Conservation (phyloP, 108 stramenopile genomes). For the Nitzschia palea region DNA sequence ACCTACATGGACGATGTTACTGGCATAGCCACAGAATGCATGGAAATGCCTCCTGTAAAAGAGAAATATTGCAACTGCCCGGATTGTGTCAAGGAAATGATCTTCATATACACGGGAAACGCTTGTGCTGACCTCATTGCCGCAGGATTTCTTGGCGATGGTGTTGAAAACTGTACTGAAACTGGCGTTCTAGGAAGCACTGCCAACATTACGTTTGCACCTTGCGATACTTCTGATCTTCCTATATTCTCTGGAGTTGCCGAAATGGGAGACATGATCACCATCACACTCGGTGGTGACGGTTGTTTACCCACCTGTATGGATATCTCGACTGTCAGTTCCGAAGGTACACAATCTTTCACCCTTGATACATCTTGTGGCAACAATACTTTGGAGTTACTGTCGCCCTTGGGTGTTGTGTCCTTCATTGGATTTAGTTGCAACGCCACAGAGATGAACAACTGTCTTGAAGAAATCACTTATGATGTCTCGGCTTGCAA, state of each 20-base stretch:
- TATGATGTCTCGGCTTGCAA: conserved; percentile 32
- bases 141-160: no score
- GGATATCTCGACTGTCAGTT: background rate
- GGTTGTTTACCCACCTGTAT: conserved; percentile 16
- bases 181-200: background rate
- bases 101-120: conserved; percentile 25
- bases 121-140: conserved; percentile 7
- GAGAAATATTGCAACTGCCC: conserved; percentile 9
- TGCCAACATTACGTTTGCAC: background rate
- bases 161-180: conserved; percentile 11
- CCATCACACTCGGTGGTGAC: background rate
- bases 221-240: conserved; percentile 4
- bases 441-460: conserved; percentile 14
- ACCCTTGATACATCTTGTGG: conserved; percentile 17
- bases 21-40: conserved; percentile 7
- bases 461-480: conserved; percentile 19
- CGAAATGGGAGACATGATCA: conserved; percentile 3
- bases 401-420: conserved; percentile 14
- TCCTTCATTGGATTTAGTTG: conserved; percentile 29
- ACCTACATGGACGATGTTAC: conserved; percentile 7
- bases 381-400: conserved; percentile 3
- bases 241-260: background rate
- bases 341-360: conserved; percentile 11
- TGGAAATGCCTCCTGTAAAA: conserved; percentile 13
- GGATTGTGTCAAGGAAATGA: conserved; percentile 21